These are phyloP conservation scores for Cryphonectria nitschkei DNA, from an alignment of 2,329 filamentous ascomycete genomes.

Conservation along the genomic window DNA sequence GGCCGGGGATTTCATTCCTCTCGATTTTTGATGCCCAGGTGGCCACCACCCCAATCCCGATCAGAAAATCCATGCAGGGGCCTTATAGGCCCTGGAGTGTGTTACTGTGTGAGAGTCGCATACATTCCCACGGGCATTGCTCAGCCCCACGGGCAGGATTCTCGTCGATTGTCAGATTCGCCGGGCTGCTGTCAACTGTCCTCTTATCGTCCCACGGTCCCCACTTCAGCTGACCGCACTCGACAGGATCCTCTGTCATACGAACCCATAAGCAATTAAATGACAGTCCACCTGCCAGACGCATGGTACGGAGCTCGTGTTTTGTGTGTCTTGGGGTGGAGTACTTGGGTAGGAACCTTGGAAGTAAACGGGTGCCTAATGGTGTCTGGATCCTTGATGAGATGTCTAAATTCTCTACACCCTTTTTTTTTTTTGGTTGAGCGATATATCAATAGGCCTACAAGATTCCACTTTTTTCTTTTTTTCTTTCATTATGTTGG, in stretches of 20 bases:
- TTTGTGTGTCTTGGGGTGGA: no score
- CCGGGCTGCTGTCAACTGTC: background rate
- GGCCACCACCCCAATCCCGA: background rate
- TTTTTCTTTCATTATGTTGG: no score
- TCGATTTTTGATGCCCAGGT: background rate
- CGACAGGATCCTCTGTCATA: background rate
- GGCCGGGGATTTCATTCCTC: background rate
- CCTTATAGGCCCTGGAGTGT: background rate
- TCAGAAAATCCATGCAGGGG: background rate
- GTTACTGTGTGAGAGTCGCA: background rate
- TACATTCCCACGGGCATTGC: background rate
- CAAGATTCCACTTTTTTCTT: no score
- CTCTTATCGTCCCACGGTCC: background rate
- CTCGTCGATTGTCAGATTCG: background rate
- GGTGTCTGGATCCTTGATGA: no score
- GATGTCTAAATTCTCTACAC: no score
- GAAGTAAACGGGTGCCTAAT: no score
- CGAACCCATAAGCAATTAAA: background rate
- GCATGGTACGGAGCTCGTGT: no score
- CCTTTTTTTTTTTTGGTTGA: no score
- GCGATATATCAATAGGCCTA: background rate
- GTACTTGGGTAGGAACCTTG: no score
- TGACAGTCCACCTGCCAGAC: no score
- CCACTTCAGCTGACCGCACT: background rate
- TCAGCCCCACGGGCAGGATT: background rate